Evolutionary conservation across 805 yeast genomes (phyloP).

Genomic region (Wickerhamiella galacta): DNA sequence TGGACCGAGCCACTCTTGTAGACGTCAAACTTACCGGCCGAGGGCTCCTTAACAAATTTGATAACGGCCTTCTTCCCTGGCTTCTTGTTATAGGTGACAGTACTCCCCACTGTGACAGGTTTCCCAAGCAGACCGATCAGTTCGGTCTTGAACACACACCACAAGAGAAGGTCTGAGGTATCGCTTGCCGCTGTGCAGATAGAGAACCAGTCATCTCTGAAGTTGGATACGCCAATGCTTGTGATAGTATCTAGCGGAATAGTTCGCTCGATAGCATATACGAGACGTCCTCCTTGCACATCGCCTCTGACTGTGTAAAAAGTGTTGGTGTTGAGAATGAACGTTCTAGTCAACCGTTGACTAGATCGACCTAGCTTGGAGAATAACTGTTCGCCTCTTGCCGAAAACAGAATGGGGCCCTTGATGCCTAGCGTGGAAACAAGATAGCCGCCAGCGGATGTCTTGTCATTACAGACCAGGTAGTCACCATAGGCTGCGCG

Average conservation of each 20-base stretch:
- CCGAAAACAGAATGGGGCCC: conserved; percentile 60
- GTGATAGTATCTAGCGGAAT: conserved; percentile 44
- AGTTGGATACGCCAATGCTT: conserved; percentile 49
- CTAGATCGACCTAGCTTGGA: conserved; percentile 91
- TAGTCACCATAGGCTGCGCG: conserved; percentile 93
- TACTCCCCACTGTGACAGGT: conserved; percentile 47
- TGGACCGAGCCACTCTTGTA: conserved; percentile 82
- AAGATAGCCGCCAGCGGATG: conserved; percentile 62
- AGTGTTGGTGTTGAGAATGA: conserved; percentile 45
- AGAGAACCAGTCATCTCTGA: conserved; percentile 90
- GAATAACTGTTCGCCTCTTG: conserved; percentile 62
- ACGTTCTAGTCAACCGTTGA: conserved; percentile 52
- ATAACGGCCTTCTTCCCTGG: conserved; percentile 65
- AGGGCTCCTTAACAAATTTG: conserved; percentile 44
- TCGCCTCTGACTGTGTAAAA: conserved; percentile 62
- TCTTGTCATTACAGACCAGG: conserved; percentile 61
- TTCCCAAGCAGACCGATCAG: conserved; percentile 33
- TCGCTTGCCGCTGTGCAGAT: conserved; percentile 32
- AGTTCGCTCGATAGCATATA: conserved; percentile 44
- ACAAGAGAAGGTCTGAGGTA: conserved; percentile 65
- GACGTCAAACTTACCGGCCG: conserved; percentile 57
- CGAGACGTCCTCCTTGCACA: conserved; percentile 43
- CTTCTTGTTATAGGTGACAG: conserved; percentile 74
- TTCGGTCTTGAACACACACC: conserved; percentile 79
- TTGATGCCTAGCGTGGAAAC: conserved; percentile 50